Conservation (phyloP, 495 filamentous ascomycete species). For the Viridothelium virens region DNA sequence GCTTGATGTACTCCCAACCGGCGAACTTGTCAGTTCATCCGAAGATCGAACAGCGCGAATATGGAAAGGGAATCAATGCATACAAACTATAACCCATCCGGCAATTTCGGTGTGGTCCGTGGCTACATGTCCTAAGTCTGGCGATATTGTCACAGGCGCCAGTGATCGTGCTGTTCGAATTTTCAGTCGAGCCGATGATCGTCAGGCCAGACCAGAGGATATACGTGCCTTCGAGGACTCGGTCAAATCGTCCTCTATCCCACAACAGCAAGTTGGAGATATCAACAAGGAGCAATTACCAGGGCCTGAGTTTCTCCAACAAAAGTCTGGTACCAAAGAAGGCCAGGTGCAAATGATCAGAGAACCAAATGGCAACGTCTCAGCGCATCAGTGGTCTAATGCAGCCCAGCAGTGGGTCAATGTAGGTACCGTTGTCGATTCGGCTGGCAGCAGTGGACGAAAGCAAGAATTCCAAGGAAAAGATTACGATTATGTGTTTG, state of each 20-base stretch:
- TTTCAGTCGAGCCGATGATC: conserved; percentile 67
- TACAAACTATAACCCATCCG: conserved; percentile 95
- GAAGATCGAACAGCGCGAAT: conserved; percentile 88
- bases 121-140: conserved; percentile 67
- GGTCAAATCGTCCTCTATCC: conserved; percentile 76
- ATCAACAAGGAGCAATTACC: conserved; percentile 87
- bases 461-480: conserved; percentile 70
- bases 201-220: conserved; percentile 53
- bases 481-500: conserved; percentile 96
- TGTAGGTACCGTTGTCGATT: conserved; percentile 88
- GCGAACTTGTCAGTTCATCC: conserved; percentile 81
- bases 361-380: conserved; percentile 66
- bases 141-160: conserved; percentile 86
- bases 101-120: conserved; percentile 96
- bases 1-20: conserved; percentile 64
- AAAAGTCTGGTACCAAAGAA: conserved; percentile 79
- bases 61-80: conserved; percentile 73
- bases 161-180: conserved; percentile 83
- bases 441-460: conserved; percentile 69
- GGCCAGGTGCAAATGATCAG: conserved; percentile 88
- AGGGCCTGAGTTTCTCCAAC: conserved; percentile 72
- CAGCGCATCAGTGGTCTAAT: conserved; percentile 39
- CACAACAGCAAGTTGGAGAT: conserved; percentile 67
- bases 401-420: conserved; percentile 65
- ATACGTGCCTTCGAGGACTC: conserved; percentile 67